Evolutionary conservation across 805 yeast species (phyloP).

Genomic region (Yarrowia keelungensis): DNA sequence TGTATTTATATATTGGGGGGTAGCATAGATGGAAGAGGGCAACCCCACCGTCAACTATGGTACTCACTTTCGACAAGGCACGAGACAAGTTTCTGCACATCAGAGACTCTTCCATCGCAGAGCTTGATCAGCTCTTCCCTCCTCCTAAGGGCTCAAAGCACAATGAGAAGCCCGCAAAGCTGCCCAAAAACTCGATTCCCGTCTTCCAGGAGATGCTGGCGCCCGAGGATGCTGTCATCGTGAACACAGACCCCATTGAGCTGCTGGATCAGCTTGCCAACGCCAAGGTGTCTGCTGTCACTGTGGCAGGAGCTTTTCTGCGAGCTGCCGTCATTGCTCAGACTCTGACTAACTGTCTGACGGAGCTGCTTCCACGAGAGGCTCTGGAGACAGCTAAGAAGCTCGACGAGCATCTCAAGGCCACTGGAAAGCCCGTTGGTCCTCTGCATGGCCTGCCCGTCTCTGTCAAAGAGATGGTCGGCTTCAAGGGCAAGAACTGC

Average conservation of each 20-base stretch:
- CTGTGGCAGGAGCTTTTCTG: conserved; percentile 61
- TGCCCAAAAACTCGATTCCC: conserved; percentile 42
- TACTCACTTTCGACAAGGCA: conserved; percentile 13
- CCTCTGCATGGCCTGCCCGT: conserved; percentile 72
- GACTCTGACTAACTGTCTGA: conserved; percentile 62
- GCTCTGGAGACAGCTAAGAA: conserved; percentile 53
- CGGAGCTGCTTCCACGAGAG: conserved; percentile 48
- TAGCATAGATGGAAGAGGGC: not conserved
- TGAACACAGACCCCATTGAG: conserved; percentile 47
- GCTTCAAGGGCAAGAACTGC: conserved; percentile 36
- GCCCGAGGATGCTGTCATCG: conserved; percentile 40
- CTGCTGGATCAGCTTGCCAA: conserved; percentile 53
- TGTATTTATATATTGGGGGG: not conserved
- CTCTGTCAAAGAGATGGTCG: conserved; percentile 51
- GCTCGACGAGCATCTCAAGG: conserved; percentile 58
- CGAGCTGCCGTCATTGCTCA: conserved; percentile 65
- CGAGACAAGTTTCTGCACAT: conserved; percentile 28
- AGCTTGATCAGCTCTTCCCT: conserved; percentile 42
- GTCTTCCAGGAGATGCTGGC: conserved; percentile 41
- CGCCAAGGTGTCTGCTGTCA: conserved; percentile 55
- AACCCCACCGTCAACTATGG: not conserved
- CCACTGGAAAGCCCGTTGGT: conserved; percentile 60
- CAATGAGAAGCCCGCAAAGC: conserved; percentile 39
- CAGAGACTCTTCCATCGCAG: conserved; percentile 42
- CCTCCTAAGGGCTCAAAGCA: conserved; percentile 42